Evolutionary conservation across 2,329 filamentous ascomycete species (phyloP).

Genomic region (Trichophyton schoenleinii): DNA sequence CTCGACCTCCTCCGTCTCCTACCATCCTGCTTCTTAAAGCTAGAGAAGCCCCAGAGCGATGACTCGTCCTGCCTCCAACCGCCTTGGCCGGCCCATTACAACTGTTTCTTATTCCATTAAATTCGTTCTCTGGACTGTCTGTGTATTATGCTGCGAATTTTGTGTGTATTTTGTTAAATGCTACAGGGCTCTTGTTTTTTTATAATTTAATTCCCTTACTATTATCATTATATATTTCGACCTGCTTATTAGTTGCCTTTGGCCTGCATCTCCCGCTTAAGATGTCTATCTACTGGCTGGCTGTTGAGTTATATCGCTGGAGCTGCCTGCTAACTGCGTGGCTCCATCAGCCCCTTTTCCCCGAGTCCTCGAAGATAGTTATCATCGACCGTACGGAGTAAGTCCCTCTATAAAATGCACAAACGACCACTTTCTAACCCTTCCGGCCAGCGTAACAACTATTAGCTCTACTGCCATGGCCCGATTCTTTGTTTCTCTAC

Average conservation of each 20-base stretch:
- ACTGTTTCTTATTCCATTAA: neutral
- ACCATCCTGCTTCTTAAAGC: neutral
- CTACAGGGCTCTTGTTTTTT: neutral
- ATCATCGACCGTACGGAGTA: no score
- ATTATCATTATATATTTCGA: neutral
- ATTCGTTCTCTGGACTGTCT: neutral
- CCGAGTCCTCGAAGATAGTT: neutral
- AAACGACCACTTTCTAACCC: no score
- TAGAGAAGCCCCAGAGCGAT: neutral
- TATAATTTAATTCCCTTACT: neutral
- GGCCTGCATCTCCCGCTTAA: neutral
- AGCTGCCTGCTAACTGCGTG: neutral
- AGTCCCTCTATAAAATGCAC: no score
- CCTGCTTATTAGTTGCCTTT: neutral
- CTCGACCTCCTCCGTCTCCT: neutral
- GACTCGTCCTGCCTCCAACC: neutral
- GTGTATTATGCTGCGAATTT: neutral
- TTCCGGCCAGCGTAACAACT: no score
- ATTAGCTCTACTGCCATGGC: no score
- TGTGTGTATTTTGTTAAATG: conserved; percentile 4
- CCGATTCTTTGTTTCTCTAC: neutral
- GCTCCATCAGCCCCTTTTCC: neutral
- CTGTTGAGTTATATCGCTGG: neutral
- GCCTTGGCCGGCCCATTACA: conserved; percentile 8
- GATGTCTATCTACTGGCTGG: neutral